Conservation (phyloP, 2,329 filamentous ascomycete genomes). For the Sphaerulina populicola region DNA sequence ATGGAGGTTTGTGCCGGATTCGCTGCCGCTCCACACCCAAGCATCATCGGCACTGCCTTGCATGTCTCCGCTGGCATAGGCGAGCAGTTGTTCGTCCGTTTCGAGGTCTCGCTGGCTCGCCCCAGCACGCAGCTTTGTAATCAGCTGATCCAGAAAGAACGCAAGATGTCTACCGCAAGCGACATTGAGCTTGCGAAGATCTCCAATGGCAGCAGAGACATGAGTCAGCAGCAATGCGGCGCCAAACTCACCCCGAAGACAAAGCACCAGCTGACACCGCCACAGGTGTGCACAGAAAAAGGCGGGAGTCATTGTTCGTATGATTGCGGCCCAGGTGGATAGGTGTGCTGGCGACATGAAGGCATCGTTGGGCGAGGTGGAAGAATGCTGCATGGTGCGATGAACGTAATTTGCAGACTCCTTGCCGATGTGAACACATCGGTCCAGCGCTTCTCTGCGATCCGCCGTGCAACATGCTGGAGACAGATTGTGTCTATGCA, state of each 20-base stretch:
- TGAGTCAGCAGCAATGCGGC: slow-evolving; percentile 65
- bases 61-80: slow-evolving; percentile 76
- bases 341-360: slow-evolving; percentile 30
- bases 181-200: slow-evolving; percentile 61
- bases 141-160: slow-evolving; percentile 67
- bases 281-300: slow-evolving; percentile 78
- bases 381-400: slow-evolving; percentile 48
- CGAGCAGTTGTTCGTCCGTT: slow-evolving; percentile 77
- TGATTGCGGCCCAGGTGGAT: slow-evolving; percentile 46
- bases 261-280: slow-evolving; percentile 72
- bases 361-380: slow-evolving; percentile 18
- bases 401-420: slow-evolving; percentile 72
- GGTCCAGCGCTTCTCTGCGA: slow-evolving; percentile 63
- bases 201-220: slow-evolving; percentile 60
- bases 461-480: slow-evolving; percentile 59
- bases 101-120: slow-evolving; percentile 40
- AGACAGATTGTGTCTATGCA: slow-evolving; percentile 82
- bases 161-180: slow-evolving; percentile 73
- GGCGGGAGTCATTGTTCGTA: slow-evolving; percentile 61
- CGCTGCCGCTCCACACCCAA: slow-evolving; percentile 66
- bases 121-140: slow-evolving; percentile 46
- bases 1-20: slow-evolving; percentile 31
- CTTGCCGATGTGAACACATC: slow-evolving; percentile 63
- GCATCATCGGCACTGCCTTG: slow-evolving; percentile 68
- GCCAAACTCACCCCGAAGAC: slow-evolving; percentile 64